Percentiles rank a stretch among this genome's conserved stretches.
Conservation (phyloP, 192 early-diverging fungal species). For the Rhizophagus prolifer region DNA sequence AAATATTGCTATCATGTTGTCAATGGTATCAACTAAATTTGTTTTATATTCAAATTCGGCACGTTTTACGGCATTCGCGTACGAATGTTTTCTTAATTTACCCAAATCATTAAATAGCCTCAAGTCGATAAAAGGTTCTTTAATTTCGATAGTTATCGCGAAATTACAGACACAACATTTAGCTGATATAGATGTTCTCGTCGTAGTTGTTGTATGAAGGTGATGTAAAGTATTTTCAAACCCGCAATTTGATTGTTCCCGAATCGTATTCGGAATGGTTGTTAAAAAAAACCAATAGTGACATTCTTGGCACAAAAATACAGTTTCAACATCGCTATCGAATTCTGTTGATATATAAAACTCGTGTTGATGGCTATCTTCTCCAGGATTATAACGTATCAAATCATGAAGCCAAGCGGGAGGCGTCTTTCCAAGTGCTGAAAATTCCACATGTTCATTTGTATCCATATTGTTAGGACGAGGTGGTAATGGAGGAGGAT, state of each 20-base stretch:
- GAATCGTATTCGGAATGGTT: neutral
- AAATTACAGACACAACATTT: slow-evolving; percentile 10
- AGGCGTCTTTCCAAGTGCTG: neutral
- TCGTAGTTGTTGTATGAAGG: slow-evolving; percentile 12
- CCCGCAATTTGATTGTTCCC: neutral
- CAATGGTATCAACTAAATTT: neutral
- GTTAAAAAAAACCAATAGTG: slow-evolving; percentile 18
- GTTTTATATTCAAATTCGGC: neutral
- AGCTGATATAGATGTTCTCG: neutral
- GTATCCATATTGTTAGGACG: neutral
- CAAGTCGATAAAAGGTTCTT: slow-evolving; percentile 14
- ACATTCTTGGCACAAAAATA: slow-evolving; percentile 20
- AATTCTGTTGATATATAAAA: slow-evolving; percentile 10
- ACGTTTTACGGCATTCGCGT: neutral
- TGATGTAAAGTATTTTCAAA: slow-evolving; percentile 15
- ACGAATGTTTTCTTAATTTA: slow-evolving; percentile 7
- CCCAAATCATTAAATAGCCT: neutral
- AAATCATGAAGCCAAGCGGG: slow-evolving; percentile 10
- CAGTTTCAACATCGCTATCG: neutral
- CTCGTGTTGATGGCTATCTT: neutral
- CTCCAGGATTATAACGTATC: slow-evolving; percentile 11
- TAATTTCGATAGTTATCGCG: neutral
- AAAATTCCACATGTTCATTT: neutral
- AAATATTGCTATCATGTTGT: neutral
- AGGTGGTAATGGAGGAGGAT: slow-evolving; percentile 13